Percentiles rank a stretch among this genome's conserved stretches.
phyloP scores from a whole-genome alignment of 2,329 filamentous ascomycete species.

The Fusarium austroafricanum region DNA sequence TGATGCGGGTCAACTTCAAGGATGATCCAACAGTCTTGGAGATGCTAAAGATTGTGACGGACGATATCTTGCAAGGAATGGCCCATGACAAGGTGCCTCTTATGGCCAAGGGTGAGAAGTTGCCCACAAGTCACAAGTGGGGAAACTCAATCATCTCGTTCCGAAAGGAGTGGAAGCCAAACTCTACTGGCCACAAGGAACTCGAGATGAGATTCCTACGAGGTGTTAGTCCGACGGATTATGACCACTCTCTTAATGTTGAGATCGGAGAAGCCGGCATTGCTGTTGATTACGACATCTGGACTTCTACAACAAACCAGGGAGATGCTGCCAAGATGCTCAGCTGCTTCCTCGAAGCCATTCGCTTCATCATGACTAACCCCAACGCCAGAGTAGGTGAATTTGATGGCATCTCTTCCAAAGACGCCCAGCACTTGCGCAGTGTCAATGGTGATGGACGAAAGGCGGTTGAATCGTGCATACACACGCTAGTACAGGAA shows the following conservation, averaged over 20 bases:
- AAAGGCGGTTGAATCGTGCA: background rate
- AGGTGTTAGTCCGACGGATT: background rate
- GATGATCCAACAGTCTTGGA: background rate
- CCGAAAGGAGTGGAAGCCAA: slow-evolving; percentile 1
- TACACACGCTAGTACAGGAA: background rate
- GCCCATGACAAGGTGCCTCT: background rate
- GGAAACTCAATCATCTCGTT: slow-evolving; percentile 3
- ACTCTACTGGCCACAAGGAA: background rate
- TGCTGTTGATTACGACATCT: slow-evolving; percentile 2
- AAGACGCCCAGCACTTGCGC: background rate
- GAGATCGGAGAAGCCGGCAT: background rate
- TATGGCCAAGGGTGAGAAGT: background rate
- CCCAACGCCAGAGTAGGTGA: background rate
- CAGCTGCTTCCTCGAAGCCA: slow-evolving; percentile 1
- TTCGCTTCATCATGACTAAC: background rate
- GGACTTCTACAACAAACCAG: background rate
- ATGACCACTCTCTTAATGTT: background rate
- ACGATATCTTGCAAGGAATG: background rate
- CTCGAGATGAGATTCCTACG: background rate
- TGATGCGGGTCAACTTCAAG: background rate
- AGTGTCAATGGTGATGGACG: background rate
- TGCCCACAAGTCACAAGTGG: slow-evolving; percentile 2
- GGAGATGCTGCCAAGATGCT: slow-evolving; percentile 1
- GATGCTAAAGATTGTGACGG: background rate
- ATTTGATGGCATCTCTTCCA: background rate